These are phyloP conservation scores for Lactarius sanguifluus DNA, from an alignment of 768 basidiomycete genomes.

Conservation along the genomic window DNA sequence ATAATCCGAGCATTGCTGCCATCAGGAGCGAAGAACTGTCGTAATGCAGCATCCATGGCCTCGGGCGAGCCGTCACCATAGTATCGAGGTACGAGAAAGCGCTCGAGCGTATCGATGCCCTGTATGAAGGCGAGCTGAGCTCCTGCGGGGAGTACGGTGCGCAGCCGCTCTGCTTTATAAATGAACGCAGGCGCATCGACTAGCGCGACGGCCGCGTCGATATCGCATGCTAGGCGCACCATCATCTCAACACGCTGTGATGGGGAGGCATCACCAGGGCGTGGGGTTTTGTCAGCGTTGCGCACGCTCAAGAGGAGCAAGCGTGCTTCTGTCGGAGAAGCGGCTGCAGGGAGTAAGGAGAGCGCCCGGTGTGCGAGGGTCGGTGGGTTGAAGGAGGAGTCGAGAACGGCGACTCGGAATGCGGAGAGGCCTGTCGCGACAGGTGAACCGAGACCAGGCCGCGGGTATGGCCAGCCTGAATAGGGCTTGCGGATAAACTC, in stretches of 20 bases:
- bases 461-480: slow-evolving; percentile 61
- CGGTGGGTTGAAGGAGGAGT: slow-evolving; percentile 93
- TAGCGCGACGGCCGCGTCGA: slow-evolving; percentile 69
- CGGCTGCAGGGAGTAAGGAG: slow-evolving; percentile 37
- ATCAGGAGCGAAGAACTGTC: slow-evolving; percentile 54
- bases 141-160: slow-evolving; percentile 47
- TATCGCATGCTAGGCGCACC: slow-evolving; percentile 56
- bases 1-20: slow-evolving; percentile 63
- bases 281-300: slow-evolving; percentile 81
- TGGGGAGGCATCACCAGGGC: slow-evolving; percentile 68
- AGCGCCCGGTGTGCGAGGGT: slow-evolving; percentile 83
- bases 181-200: slow-evolving; percentile 89
- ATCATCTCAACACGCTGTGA: slow-evolving; percentile 89
- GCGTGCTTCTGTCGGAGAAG: slow-evolving; percentile 58
- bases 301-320: slow-evolving; percentile 80
- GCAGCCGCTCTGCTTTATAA: slow-evolving; percentile 67
- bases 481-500: slow-evolving; percentile 66
- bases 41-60: slow-evolving; percentile 57
- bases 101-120: slow-evolving; percentile 83
- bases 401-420: slow-evolving; percentile 70
- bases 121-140: slow-evolving; percentile 67
- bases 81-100: slow-evolving; percentile 74
- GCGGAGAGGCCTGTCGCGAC: slow-evolving; percentile 6
- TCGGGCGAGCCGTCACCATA: slow-evolving; percentile 48
- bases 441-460: slow-evolving; percentile 28